Base-by-base conservation (phyloP, 768 basidiomycete genomes). In the Cystofilobasidium ferigula region DNA sequence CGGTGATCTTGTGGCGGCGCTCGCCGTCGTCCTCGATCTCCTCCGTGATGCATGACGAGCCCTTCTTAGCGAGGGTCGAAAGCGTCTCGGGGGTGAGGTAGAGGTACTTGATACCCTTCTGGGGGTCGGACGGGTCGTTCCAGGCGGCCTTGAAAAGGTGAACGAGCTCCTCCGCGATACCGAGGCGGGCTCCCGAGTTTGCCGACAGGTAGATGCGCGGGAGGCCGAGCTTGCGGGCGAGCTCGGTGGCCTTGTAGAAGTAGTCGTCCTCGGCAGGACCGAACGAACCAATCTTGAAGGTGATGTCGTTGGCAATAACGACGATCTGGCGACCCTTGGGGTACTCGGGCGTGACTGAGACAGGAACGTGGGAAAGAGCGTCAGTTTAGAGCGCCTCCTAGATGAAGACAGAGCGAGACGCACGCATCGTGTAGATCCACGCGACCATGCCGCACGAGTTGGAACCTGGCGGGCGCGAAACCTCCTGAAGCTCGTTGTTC, bases 171-270 rank as follows among this genome's bases (percentile, higher is more conserved):
- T 98, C 95, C 4, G 91, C 95, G 42, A 99, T 77, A 62, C 95
- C 95, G 68, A 98, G 86, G 67, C 95, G 87, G 69, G 95, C 95
- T 72, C 95, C 95, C 40, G 95, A 98, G 80, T 99, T 99, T 71
- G 95, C 95, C 7, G 95, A 98, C 47, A 99, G 85, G 78, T 99
- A 99, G 71, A 99, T 86, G 43, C 95, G 88, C 57, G 95, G 95
- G 32, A 95, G 78, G 57, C 95, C 94, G 43, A 82, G 83, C 40
- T 83, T 78, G 45, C 93, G 89, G 40, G 95, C 94, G 73, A 94
- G 91, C 75, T 92, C 86, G 3, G 93, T 93, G 61, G 88, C 92
- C 63, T 88, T 86, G 78, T 83, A 92, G 80, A 99, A 98, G 83
- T 88, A 99, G 67, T 90, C 87, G 77, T 99, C 95, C 75, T 99